These are phyloP conservation scores for Nigrograna mackinnonii DNA, from an alignment of 2,329 filamentous ascomycete genomes.

Conservation along the genomic window DNA sequence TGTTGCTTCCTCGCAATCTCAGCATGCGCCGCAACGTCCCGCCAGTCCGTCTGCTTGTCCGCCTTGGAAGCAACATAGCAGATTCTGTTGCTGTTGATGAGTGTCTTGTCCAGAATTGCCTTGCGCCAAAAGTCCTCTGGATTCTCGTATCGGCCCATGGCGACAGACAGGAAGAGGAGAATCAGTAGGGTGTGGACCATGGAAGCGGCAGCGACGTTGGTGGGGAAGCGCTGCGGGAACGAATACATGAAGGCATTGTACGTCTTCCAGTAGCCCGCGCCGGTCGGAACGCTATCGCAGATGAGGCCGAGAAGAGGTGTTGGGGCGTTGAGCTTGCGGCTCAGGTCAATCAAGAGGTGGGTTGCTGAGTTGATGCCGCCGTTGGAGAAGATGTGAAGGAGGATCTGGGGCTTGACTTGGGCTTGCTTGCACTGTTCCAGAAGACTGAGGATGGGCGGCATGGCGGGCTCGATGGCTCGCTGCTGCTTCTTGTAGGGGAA, in stretches of 20 bases:
- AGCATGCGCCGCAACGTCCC: background rate
- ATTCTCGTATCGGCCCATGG: constrained; percentile 7
- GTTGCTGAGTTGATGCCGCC: constrained; percentile 12
- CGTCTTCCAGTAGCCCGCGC: constrained; percentile 18
- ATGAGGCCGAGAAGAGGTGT: constrained; percentile 14
- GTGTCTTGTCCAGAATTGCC: constrained; percentile 6
- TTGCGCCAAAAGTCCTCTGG: constrained; percentile 5
- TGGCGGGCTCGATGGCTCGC: constrained; percentile 14
- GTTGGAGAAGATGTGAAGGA: constrained; percentile 19
- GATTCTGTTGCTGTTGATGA: constrained; percentile 4
- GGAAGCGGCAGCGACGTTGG: constrained; percentile 3
- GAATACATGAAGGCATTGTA: constrained; percentile 10
- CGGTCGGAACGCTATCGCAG: constrained; percentile 7
- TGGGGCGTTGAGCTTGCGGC: background rate
- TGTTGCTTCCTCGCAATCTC: constrained; percentile 36
- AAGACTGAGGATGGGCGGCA: constrained; percentile 4
- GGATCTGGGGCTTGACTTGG: constrained; percentile 5
- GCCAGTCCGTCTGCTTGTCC: constrained; percentile 1
- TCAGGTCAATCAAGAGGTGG: constrained; percentile 6
- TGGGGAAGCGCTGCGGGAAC: constrained; percentile 4
- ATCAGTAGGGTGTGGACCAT: constrained; percentile 1
- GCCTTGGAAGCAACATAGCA: constrained; percentile 1
- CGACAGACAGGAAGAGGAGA: background rate
- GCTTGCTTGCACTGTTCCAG: constrained; percentile 6
- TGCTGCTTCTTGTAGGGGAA: constrained; percentile 10